phyloP scores from a whole-genome alignment of 257 asterid genomes.

The Petunia axillaris region DNA sequence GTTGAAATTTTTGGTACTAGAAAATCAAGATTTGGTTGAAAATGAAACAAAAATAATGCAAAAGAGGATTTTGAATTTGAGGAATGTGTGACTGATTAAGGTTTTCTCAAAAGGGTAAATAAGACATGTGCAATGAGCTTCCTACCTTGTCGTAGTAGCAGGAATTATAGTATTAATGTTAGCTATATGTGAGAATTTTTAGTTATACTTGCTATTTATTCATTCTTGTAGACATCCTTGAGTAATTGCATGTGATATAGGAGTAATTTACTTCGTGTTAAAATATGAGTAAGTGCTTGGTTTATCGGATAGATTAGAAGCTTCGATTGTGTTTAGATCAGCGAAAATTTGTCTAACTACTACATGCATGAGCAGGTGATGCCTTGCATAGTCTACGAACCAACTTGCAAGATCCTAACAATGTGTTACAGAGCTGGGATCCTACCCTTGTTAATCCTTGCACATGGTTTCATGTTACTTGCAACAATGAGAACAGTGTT shows the following conservation, averaged over 20 bases:
- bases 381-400: constrained; percentile 83
- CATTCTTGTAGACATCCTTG: background rate
- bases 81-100: background rate
- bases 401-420: constrained; percentile 86
- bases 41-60: background rate
- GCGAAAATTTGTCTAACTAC: constrained; percentile 12
- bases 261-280: background rate
- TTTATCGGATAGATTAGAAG: background rate
- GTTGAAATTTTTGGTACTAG: background rate
- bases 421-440: constrained; percentile 98
- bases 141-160: background rate
- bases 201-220: background rate
- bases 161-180: background rate
- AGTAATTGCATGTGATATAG: background rate
- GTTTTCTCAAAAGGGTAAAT: constrained; percentile 17
- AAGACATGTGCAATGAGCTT: background rate
- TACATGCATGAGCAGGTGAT: constrained; percentile 66
- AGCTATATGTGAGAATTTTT: background rate
- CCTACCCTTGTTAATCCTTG: constrained; percentile 99
- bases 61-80: constrained; percentile 9
- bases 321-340: background rate
- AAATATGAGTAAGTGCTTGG: background rate
- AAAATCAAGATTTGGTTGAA: constrained; percentile 22
- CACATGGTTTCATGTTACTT: constrained; percentile 99
- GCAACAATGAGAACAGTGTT: constrained; percentile 97